Base-by-base conservation (phyloP, 495 filamentous ascomycete genomes). In the Penicillium dipodomyicola region DNA sequence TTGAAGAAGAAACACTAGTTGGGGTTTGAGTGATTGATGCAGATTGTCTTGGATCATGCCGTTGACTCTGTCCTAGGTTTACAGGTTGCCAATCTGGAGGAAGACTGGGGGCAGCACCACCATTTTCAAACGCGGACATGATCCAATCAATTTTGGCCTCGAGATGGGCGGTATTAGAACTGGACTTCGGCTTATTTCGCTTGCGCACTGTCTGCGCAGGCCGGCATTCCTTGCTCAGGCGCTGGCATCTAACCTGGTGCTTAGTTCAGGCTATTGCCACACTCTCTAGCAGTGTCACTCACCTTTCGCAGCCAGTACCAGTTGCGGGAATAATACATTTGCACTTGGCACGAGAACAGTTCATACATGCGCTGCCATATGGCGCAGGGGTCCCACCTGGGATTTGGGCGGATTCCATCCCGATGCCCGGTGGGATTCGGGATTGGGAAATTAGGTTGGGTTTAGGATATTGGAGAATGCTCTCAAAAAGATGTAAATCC, bases 321-420 rank as follows among this genome's bases (percentile, higher is more conserved):
- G 50, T 63, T 4, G 57, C 32, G 14, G 70, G 64, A 37, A 73
- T 65, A 37, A 83, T 75, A 58, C 82, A 84, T 59, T 79, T 79
- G 61, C 80, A 82, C 61, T 84, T 85, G 25, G 81, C 76, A 12
- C 73, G 75, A 19, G 75, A 76, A 59, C 82, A 85, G 52, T 80
- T 82, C 47, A 72, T 67, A 58, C 82, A 85, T 10, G 82, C 80
- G 27, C 78, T 72, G 17, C 81, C 81, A 56, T 72, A 72, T 0
- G 67, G 67, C 30, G 69, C 69, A 49, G 67, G 65, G 29, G 59
- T 61, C 37, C 64, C 64, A 56, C 57, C 45, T 33, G 45, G 51
- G 39, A 52, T 20, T 46, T 55, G 51, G 25, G 39, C 57, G 40
- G 54, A 43, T 22, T 63, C 49, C 64, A 64, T 63, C 41, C 57